Evolutionary conservation across 169 alveolate genomes (phyloP), one percentile per base, ranked within the genome.

Genomic region (Cryptosporidium ryanae): DNA sequence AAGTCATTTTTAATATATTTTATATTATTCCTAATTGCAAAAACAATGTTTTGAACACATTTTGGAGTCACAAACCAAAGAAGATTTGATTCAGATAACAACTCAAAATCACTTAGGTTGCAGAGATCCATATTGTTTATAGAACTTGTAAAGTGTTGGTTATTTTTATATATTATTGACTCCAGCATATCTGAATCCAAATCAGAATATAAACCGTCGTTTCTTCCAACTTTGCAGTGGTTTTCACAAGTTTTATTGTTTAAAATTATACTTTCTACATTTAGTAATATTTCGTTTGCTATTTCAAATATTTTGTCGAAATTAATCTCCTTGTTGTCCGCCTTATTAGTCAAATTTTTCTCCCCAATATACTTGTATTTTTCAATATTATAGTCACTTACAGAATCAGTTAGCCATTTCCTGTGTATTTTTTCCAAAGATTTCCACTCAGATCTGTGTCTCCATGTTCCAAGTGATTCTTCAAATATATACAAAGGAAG

Each of bases 391-490:
- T 43, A 76, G 25, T 17, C 13, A 17, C 59, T 70, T 23, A 76
- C n/a, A n/a, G 87, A 76, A 50, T 76, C 64, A 2, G 64, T 48
- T 43, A 76, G 49, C 87, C 87, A 76, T 44, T 52, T 61, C 25
- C 87, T 76, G 46, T 76, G 71, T 38, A 76, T 43, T 23, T 76
- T 76, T 7, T 76, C 87, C 25, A 76, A 65, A 27, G 87, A 76
- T n/a, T 76, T 76, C 87, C 87, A 76, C 25, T 76, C 87, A 34
- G 84, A 89, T 67, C 91, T 64, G 52, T 91, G 93, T 64, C 87
- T 82, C 94, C 95, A 95, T 65, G 91, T 94, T 15, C 96, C 96
- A 4, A 93, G 91, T 64, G 92, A 94, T 52, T 92, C 93, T 27
- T 91, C 91, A 82, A 93, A 93, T 34, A 91, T 91, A 91, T 95